A percentile compares a stretch with the other conserved stretches of the same genome.
Evolutionary conservation across 108 stramenopile species (phyloP).

Genomic region (Pseudonitzschia pungens): DNA sequence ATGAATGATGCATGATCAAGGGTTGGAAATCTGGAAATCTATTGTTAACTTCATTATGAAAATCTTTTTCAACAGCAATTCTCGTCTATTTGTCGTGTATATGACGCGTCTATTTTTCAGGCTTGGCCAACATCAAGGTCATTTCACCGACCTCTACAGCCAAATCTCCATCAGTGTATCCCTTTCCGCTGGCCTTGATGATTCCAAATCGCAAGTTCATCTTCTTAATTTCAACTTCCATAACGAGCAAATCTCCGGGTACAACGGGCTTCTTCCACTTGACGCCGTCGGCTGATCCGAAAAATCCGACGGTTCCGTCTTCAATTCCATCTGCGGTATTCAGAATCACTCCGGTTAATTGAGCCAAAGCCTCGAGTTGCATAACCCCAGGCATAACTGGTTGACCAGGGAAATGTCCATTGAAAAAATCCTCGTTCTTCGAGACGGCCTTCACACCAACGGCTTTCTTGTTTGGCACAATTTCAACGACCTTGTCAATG

Average conservation of each 20-base stretch:
- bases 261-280: slow-evolving; percentile 98
- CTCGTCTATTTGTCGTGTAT: slow-evolving; percentile 2
- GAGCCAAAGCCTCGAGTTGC: slow-evolving; percentile 97
- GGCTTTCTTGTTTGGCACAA: slow-evolving; percentile 89
- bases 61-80: neutral
- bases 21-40: no score
- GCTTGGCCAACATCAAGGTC: slow-evolving; percentile 66
- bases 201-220: slow-evolving; percentile 88
- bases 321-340: slow-evolving; percentile 84
- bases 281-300: slow-evolving; percentile 95
- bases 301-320: slow-evolving; percentile 93
- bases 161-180: slow-evolving; percentile 87
- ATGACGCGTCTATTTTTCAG: slow-evolving; percentile 2
- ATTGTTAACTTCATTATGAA: neutral
- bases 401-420: slow-evolving; percentile 95
- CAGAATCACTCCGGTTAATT: slow-evolving; percentile 93
- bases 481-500: slow-evolving; percentile 91
- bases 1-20: no score
- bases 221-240: slow-evolving; percentile 93
- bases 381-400: slow-evolving; percentile 98
- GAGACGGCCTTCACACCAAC: slow-evolving; percentile 96
- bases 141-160: slow-evolving; percentile 84
- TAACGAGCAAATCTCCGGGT: slow-evolving; percentile 93
- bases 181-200: slow-evolving; percentile 81
- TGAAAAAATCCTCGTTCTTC: slow-evolving; percentile 97